phyloP scores from a whole-genome alignment of 176 grass and related monocot genomes.

The Eleusine indica region DNA sequence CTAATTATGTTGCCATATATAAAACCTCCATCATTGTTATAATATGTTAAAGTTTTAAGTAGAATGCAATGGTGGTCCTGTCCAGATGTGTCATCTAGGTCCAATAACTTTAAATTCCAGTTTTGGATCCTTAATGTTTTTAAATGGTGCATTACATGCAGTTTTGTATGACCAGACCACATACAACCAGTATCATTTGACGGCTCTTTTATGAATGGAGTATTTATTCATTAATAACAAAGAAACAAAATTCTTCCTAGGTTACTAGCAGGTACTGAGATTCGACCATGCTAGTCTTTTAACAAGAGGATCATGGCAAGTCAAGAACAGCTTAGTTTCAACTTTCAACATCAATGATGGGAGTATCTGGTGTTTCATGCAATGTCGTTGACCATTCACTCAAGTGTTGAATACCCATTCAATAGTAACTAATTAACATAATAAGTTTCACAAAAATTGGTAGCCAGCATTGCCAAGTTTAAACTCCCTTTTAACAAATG shows the following conservation, averaged over 20 bases:
- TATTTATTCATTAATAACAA: not conserved
- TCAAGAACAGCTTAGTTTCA: constrained; percentile 25
- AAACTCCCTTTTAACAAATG: constrained; percentile 11
- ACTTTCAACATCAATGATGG: constrained; percentile 31
- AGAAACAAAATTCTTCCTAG: not conserved
- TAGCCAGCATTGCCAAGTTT: constrained; percentile 6
- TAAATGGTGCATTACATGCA: not conserved
- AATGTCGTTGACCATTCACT: not conserved
- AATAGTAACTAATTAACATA: not conserved
- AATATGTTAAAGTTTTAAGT: not conserved
- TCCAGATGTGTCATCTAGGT: not conserved
- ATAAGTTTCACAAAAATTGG: constrained; percentile 25
- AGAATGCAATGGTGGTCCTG: not conserved
- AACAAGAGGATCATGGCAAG: not conserved
- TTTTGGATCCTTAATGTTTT: not conserved
- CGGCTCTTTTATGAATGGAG: not conserved
- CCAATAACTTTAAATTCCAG: not conserved
- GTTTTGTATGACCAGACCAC: not conserved
- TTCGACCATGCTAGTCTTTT: constrained; percentile 11
- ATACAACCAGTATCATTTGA: not conserved
- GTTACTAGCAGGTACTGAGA: constrained; percentile 9
- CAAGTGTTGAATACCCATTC: constrained; percentile 15
- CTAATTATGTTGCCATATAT: not conserved
- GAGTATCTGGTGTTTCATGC: constrained; percentile 11
- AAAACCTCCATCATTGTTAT: not conserved